Evolutionary conservation across 2,329 filamentous ascomycete species (phyloP).

Genomic region (Meredithiella fracta): DNA sequence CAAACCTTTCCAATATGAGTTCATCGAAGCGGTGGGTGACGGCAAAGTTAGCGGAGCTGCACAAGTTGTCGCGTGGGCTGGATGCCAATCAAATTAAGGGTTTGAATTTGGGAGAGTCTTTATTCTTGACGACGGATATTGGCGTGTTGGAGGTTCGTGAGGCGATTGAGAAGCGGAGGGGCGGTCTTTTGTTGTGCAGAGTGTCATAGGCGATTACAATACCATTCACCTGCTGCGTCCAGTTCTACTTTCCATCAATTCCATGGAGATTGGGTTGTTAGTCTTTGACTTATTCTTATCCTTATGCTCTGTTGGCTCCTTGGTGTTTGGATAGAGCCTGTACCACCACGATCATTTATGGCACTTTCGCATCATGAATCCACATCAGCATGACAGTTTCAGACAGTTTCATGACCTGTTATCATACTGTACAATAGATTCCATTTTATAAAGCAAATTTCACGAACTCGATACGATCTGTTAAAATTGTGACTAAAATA

Average conservation of each 20-base stretch:
- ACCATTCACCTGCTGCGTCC: neutral
- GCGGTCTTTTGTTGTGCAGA: slow-evolving; percentile 64
- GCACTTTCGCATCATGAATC: too few species aligned
- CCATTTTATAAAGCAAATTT: neutral
- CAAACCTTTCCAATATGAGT: slow-evolving; percentile 47
- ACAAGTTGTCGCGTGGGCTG: slow-evolving; percentile 51
- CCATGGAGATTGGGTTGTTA: neutral
- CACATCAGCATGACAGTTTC: neutral
- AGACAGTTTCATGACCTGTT: neutral
- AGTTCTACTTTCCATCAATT: neutral
- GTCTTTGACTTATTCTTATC: too few species aligned
- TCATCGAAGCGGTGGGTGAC: slow-evolving; percentile 60
- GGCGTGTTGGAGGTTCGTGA: slow-evolving; percentile 72
- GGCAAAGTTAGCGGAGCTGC: slow-evolving; percentile 44
- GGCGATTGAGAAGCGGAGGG: slow-evolving; percentile 62
- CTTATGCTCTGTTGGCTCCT: too few species aligned
- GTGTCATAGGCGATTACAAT: slow-evolving; percentile 28
- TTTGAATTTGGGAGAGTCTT: slow-evolving; percentile 61
- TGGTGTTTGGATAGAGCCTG: too few species aligned
- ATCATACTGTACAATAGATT: slow-evolving; percentile 14
- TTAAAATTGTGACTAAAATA: too few species aligned
- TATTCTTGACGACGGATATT: slow-evolving; percentile 62
- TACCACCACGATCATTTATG: neutral
- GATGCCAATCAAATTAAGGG: slow-evolving; percentile 50
- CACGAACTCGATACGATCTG: too few species aligned